Percentiles rank a stretch among this genome's conserved stretches.
Conservation (phyloP, 495 filamentous ascomycete species). For the Penicillium herquei region DNA sequence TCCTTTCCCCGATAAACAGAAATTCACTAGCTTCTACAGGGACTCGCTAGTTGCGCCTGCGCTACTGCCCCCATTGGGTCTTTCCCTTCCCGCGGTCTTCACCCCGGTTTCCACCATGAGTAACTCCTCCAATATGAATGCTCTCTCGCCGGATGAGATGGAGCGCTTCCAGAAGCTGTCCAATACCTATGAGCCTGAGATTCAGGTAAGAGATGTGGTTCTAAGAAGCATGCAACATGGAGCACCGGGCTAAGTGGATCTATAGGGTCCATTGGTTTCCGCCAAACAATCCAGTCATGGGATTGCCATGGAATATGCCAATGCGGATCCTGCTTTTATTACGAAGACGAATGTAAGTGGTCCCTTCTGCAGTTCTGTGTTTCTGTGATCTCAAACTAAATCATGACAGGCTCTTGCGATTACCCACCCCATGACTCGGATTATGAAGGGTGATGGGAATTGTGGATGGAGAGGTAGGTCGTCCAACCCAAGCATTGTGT, state of each 20-base stretch:
- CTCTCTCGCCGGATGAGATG: slow-evolving; percentile 50
- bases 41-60: slow-evolving; percentile 20
- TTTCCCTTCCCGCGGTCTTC: slow-evolving; percentile 5
- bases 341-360: slow-evolving; percentile 78
- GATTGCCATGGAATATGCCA: slow-evolving; percentile 85
- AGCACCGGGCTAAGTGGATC: slow-evolving; percentile 2
- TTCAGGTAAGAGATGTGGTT: slow-evolving; percentile 47
- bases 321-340: slow-evolving; percentile 81
- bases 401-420: slow-evolving; percentile 66
- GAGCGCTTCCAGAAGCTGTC: slow-evolving; percentile 54
- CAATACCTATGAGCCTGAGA: slow-evolving; percentile 64
- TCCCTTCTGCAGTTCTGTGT: not conserved
- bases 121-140: slow-evolving; percentile 40
- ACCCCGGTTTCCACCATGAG: slow-evolving; percentile 14
- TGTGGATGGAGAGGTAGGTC: slow-evolving; percentile 93
- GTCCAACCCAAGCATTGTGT: slow-evolving; percentile 15
- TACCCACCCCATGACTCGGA: slow-evolving; percentile 84
- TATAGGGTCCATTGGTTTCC: slow-evolving; percentile 80
- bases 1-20: slow-evolving; percentile 35
- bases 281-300: slow-evolving; percentile 70
- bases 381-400: slow-evolving; percentile 19
- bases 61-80: slow-evolving; percentile 21
- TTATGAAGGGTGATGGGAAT: slow-evolving; percentile 88
- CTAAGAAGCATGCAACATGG: not conserved
- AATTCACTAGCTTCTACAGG: slow-evolving; percentile 22